Base-by-base conservation (phyloP, 768 basidiomycete species). In the Lactarius vividus region DNA sequence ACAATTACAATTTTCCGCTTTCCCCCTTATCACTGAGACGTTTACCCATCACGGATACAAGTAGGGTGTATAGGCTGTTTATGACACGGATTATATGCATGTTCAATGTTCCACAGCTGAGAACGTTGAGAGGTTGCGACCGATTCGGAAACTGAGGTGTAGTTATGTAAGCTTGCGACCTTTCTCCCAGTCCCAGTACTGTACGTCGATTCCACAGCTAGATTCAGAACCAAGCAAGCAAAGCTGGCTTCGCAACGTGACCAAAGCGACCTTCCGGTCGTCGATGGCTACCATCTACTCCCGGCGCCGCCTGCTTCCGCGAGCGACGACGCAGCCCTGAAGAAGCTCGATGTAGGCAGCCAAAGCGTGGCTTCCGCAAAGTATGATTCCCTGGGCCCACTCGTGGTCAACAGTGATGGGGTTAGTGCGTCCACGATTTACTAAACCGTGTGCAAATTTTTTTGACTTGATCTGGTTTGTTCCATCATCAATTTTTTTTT, bases 391-490 rank as follows among this genome's bases (percentile, higher is more conserved):
- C 42, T 68, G 5, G 67, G 67, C 11, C 69, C 66, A 23, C 52
- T 67, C 28, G 61, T 65, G 2, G 18, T 68, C 29, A 68, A 64
- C 58, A 65, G 26, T 23, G 64, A 68, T n/a, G 63, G 66, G 57
- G 66, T 68, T 60, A 28, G 63, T 58, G 20, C 40, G 53, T 61
- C 16, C 23, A n/a, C 16, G 2, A 52, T 37, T 10, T 23, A 20
- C n/a, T 2, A 23, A 11, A 26, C 2, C 11, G n/a, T 40, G 39
- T 5, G 39, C 39, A 40, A 40, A 0, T 2, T 23, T 23, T 46
- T 23, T n/a, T n/a, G n/a, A n/a, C n/a, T n/a, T n/a, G n/a, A n/a
- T n/a, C n/a, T 23, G 10, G 23, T 6, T 26, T 11, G 3, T 3
- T 37, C 39, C 39, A 13, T 13, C 37, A 13, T 37, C 13, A 4